Evolutionary conservation across 2,329 filamentous ascomycete species (phyloP).

Genomic region (Penicillium sp.): DNA sequence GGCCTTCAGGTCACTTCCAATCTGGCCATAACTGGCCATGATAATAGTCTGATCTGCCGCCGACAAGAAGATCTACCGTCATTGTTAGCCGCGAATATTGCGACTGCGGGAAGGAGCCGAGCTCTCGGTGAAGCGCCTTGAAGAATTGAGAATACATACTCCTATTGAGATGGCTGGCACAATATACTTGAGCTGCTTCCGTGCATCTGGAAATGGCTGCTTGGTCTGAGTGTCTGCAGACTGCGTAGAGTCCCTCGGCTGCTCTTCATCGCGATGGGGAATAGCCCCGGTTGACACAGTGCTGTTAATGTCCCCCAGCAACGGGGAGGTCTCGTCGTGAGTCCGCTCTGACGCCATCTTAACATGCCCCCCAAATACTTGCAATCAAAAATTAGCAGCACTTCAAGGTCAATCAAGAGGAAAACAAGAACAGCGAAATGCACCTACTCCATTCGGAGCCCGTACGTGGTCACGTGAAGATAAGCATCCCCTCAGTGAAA

Average conservation of each 20-base stretch:
- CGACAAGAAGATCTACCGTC: slow-evolving; percentile 62
- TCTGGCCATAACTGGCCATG: slow-evolving; percentile 71
- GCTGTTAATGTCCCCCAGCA: slow-evolving; percentile 37
- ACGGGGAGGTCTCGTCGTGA: slow-evolving; percentile 44
- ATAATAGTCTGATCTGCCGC: slow-evolving; percentile 74
- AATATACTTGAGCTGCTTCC: slow-evolving; percentile 53
- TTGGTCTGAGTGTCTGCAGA: slow-evolving; percentile 22
- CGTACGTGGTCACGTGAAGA: slow-evolving; percentile 17
- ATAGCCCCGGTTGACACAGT: slow-evolving; percentile 24
- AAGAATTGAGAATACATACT: slow-evolving; percentile 41
- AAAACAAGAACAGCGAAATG: neutral
- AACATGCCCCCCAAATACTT: neutral
- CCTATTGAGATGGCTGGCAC: slow-evolving; percentile 59
- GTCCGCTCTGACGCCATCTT: slow-evolving; percentile 24
- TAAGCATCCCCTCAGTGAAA: slow-evolving; percentile 14
- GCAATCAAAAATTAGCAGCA: neutral
- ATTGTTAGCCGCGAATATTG: slow-evolving; percentile 12
- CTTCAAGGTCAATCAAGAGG: neutral
- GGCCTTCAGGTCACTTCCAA: slow-evolving; percentile 69
- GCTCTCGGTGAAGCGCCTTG: neutral
- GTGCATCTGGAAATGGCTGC: slow-evolving; percentile 43
- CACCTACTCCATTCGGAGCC: neutral
- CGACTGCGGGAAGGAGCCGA: neutral
- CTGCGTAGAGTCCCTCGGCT: slow-evolving; percentile 9
- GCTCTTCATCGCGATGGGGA: slow-evolving; percentile 21